Conservation (phyloP, 257 asterid species). For the Fraxinus americana region DNA sequence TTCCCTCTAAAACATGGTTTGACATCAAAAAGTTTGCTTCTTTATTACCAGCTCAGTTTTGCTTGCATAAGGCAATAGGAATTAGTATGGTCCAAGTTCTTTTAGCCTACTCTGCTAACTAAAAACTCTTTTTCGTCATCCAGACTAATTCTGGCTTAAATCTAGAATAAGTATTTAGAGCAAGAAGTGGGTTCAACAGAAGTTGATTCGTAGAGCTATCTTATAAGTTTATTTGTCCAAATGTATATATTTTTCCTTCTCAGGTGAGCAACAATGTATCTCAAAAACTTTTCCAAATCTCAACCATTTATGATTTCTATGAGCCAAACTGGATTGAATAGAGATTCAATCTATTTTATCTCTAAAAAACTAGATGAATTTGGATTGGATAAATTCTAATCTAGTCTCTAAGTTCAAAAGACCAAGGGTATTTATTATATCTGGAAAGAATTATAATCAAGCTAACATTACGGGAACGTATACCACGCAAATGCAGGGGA, state of each 20-base stretch:
- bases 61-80: not conserved
- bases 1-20: slow-evolving; percentile 5
- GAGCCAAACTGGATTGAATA: not conserved
- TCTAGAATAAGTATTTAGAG: not conserved
- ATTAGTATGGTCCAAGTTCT: not conserved
- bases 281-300: not conserved
- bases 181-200: not conserved
- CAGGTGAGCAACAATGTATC: slow-evolving; percentile 2
- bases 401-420: not conserved
- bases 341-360: not conserved
- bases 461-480: not conserved
- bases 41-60: not conserved
- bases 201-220: not conserved
- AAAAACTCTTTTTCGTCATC: not conserved
- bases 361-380: not conserved
- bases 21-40: not conserved
- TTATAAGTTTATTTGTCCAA: not conserved
- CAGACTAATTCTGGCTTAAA: not conserved
- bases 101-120: not conserved
- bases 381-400: not conserved
- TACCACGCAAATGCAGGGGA: not conserved
- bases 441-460: not conserved
- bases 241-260: not conserved
- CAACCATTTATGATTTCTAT: not conserved
- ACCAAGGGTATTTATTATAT: not conserved